phyloP scores from a whole-genome alignment of 257 asterid genomes.

The Asclepias syriaca region DNA sequence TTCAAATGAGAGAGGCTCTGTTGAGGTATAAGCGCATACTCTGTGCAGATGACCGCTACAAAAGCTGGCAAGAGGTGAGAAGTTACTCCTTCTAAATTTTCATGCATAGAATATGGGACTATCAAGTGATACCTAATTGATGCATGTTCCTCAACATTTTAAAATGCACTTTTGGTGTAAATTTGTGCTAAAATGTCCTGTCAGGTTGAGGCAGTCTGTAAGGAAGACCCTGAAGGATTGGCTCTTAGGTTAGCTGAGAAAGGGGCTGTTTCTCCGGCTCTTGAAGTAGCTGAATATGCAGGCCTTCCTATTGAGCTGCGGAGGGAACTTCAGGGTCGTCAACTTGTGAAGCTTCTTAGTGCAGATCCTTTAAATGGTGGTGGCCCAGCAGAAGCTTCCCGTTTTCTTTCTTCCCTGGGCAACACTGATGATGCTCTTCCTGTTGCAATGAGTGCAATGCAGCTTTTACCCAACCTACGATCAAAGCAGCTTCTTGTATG shows the following conservation, averaged over 20 bases:
- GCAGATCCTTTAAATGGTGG: conserved; percentile 97
- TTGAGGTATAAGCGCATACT: conserved; percentile 82
- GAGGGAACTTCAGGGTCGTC: conserved; percentile 97
- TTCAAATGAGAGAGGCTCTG: conserved; percentile 81
- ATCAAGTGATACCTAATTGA: neutral
- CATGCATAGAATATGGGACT: neutral
- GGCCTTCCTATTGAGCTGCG: conserved; percentile 86
- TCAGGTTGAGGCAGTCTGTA: conserved; percentile 87
- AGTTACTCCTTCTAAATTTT: conserved; percentile 5
- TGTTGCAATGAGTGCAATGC: conserved; percentile 99
- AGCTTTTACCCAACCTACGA: conserved; percentile 89
- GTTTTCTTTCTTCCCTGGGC: conserved; percentile 86
- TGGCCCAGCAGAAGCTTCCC: conserved; percentile 99
- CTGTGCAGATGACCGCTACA: conserved; percentile 81
- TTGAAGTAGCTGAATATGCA: conserved; percentile 95
- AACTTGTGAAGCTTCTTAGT: conserved; percentile 94
- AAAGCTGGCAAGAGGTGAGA: conserved; percentile 93
- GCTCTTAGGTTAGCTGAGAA: conserved; percentile 97
- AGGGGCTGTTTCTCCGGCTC: conserved; percentile 93
- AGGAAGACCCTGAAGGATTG: conserved; percentile 97
- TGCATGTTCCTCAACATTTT: neutral
- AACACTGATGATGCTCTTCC: conserved; percentile 95
- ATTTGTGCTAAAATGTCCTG: conserved; percentile 5
- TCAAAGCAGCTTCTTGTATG: conserved; percentile 98
- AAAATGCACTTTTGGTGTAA: neutral